These are phyloP conservation scores for Talaromyces funiculosus DNA, from an alignment of 2,329 filamentous ascomycete species.

Conservation along the genomic window DNA sequence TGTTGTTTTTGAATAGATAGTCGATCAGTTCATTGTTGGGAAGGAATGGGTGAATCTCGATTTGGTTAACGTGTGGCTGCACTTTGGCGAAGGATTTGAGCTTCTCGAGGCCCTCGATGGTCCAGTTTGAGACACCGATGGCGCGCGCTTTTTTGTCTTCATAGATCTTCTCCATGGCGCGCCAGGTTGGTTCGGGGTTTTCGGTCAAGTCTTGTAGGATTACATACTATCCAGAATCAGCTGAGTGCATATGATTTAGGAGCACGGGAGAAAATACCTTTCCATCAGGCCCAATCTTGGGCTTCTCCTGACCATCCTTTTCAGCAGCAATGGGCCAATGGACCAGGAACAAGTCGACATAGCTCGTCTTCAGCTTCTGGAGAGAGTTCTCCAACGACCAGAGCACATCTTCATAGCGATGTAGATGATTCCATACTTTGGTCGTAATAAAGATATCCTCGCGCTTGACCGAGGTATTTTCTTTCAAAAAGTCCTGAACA, in stretches of 20 bases:
- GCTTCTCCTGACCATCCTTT: constrained; percentile 44
- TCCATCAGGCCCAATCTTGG: constrained; percentile 47
- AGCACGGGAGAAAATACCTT: constrained; percentile 34
- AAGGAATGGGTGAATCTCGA: constrained; percentile 45
- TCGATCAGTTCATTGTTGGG: constrained; percentile 40
- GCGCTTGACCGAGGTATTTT: constrained; percentile 43
- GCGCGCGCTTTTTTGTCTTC: constrained; percentile 57
- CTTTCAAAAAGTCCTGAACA: constrained; percentile 51
- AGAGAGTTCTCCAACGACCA: constrained; percentile 57
- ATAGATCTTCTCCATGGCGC: constrained; percentile 59
- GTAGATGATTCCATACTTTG: constrained; percentile 51
- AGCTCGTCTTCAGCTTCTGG: constrained; percentile 60
- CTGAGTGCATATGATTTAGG: background rate
- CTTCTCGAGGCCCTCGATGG: constrained; percentile 44
- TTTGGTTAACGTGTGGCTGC: constrained; percentile 41
- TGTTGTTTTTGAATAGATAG: constrained; percentile 38
- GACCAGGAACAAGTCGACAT: constrained; percentile 64
- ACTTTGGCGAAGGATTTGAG: constrained; percentile 41
- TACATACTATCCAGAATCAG: constrained; percentile 42
- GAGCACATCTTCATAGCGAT: constrained; percentile 42
- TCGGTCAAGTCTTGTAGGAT: constrained; percentile 61
- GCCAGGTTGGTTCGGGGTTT: constrained; percentile 59
- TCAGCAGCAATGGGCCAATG: constrained; percentile 50
- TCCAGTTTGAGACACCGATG: constrained; percentile 76
- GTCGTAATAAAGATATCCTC: constrained; percentile 48